These are phyloP conservation scores for Nicotiana otophora DNA, from an alignment of 257 asterid genomes.

Conservation along the genomic window DNA sequence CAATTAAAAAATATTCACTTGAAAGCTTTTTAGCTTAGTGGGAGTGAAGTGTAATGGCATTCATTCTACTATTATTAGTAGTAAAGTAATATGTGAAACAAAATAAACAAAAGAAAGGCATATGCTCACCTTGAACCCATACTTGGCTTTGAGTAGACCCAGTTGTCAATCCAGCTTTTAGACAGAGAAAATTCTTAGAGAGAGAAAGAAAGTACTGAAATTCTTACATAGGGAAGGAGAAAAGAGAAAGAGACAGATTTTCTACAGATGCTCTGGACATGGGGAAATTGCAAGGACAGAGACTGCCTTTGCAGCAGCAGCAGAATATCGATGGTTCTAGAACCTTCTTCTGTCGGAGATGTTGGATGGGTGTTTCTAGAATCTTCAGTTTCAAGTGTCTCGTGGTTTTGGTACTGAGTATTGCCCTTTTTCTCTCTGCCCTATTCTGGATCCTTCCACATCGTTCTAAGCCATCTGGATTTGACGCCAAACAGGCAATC, in stretches of 20 bases:
- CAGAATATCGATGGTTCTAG: slow-evolving; percentile 23
- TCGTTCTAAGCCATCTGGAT: slow-evolving; percentile 30
- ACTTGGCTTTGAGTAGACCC: slow-evolving; percentile 33
- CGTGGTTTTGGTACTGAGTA: slow-evolving; percentile 41
- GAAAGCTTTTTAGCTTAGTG: background rate
- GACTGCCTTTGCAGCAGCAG: slow-evolving; percentile 55
- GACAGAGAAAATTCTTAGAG: slow-evolving; percentile 22
- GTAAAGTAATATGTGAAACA: too few relatives aligned
- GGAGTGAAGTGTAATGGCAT: background rate
- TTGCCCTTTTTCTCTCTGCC: slow-evolving; percentile 51
- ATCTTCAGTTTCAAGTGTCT: slow-evolving; percentile 53
- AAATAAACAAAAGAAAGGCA: too few relatives aligned
- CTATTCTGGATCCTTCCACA: slow-evolving; percentile 50
- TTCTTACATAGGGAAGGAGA: background rate
- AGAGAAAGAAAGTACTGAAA: slow-evolving; percentile 12
- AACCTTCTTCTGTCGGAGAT: slow-evolving; percentile 49
- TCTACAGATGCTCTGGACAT: slow-evolving; percentile 72
- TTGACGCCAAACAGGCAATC: slow-evolving; percentile 54
- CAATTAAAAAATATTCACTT: background rate
- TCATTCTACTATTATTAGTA: background rate
- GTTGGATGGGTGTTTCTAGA: slow-evolving; percentile 30
- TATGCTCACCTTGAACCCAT: slow-evolving; percentile 13
- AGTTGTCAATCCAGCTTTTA: slow-evolving; percentile 25
- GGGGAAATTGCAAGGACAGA: slow-evolving; percentile 60
- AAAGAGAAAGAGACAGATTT: slow-evolving; percentile 1